phyloP scores from a whole-genome alignment of 192 early-diverging fungal genomes.

The Phlyctochytrium bullatum region DNA sequence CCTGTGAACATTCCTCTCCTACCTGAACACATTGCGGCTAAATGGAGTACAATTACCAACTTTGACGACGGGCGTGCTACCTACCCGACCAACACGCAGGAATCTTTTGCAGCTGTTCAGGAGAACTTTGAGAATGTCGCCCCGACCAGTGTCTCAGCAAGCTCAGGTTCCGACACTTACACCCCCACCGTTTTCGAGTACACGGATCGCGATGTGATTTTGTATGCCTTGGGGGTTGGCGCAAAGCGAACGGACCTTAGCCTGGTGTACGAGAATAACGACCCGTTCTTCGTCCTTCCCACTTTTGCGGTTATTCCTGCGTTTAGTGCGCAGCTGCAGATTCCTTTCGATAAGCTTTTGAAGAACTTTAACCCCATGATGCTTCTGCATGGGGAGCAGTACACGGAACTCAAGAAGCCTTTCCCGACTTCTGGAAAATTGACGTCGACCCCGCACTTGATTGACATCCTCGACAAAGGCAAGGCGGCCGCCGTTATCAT shows the following conservation, averaged over 20 bases:
- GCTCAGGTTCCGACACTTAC: conserved; percentile 31
- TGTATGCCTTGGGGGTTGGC: conserved; percentile 95
- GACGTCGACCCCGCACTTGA: conserved; percentile 67
- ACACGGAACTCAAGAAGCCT: conserved; percentile 79
- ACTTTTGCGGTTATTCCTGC: conserved; percentile 89
- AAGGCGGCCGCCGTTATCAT: conserved; percentile 82
- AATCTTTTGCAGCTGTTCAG: conserved; percentile 78
- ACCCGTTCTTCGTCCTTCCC: conserved; percentile 82
- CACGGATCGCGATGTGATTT: conserved; percentile 83
- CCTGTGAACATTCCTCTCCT: conserved; percentile 73
- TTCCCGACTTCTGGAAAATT: conserved; percentile 84
- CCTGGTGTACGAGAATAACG: conserved; percentile 90
- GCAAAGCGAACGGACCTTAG: conserved; percentile 80
- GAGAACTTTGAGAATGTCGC: conserved; percentile 76
- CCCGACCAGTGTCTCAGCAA: conserved; percentile 4
- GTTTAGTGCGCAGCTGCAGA: conserved; percentile 63
- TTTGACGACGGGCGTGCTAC: conserved; percentile 96
- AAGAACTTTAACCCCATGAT: conserved; percentile 90
- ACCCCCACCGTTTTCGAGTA: conserved; percentile 64
- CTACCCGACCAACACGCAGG: conserved; percentile 73
- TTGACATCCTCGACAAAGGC: conserved; percentile 98
- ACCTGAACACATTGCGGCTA: conserved; percentile 80
- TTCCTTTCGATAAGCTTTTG: conserved; percentile 69
- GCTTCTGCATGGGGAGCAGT: conserved; percentile 99
- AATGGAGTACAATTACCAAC: conserved; percentile 81